phyloP scores from a whole-genome alignment of 129 eudicot species.

The Escallonia rubra region DNA sequence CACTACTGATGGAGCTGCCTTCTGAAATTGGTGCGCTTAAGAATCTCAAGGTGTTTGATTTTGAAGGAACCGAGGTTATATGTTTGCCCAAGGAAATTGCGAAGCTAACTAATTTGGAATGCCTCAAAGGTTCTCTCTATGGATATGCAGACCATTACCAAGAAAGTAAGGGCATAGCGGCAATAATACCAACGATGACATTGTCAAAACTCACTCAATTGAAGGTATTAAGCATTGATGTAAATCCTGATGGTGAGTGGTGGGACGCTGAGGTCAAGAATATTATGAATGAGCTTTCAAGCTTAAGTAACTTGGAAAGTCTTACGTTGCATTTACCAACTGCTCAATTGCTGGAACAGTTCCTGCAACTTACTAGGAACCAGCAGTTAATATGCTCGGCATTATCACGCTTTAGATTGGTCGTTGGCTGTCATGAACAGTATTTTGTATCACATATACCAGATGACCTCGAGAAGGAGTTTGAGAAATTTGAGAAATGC shows the following conservation, averaged over 20 bases:
- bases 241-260: constrained; percentile 2
- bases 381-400: not conserved
- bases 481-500: constrained; percentile 10
- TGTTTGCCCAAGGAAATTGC: constrained; percentile 17
- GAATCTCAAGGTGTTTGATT: constrained; percentile 32
- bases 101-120: not conserved
- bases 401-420: constrained; percentile 8
- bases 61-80: constrained; percentile 26
- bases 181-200: constrained; percentile 1
- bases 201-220: constrained; percentile 1
- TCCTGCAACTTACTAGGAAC: constrained; percentile 22
- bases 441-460: constrained; percentile 15
- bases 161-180: not conserved
- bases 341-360: not conserved
- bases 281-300: not conserved
- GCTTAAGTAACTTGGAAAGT: constrained; percentile 14
- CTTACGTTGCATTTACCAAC: constrained; percentile 13
- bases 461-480: constrained; percentile 7
- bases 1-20: constrained; percentile 5
- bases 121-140: constrained; percentile 15
- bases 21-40: not conserved
- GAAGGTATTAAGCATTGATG: constrained; percentile 9
- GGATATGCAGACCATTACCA: constrained; percentile 6
- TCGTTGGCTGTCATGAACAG: constrained; percentile 13
- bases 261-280: constrained; percentile 20